phyloP scores from a whole-genome alignment of 2,329 filamentous ascomycete genomes.

The Pseudonectria foliicola region DNA sequence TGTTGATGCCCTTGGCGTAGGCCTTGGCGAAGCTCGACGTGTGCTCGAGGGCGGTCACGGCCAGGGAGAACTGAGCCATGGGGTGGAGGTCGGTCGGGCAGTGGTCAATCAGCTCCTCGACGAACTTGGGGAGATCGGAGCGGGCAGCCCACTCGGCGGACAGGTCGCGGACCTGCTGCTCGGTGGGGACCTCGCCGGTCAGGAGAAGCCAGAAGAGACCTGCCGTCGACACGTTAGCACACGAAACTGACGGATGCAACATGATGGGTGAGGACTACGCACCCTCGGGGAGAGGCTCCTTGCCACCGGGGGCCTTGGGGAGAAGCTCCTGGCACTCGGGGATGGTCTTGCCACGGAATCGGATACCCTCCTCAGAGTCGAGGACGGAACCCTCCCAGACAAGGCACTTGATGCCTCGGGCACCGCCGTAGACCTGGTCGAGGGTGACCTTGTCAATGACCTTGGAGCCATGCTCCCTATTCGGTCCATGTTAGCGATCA shows the following conservation, averaged over 20 bases:
- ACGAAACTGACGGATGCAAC: background rate
- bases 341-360: conserved; percentile 98
- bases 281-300: conserved; percentile 96
- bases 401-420: conserved; percentile 95
- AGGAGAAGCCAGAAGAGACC: conserved; percentile 99
- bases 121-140: conserved; percentile 92
- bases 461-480: conserved; percentile 87
- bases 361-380: conserved; percentile 97
- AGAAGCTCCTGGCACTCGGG: conserved; percentile 97
- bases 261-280: conserved; percentile 11
- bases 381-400: conserved; percentile 99
- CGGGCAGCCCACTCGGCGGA: conserved; percentile 98
- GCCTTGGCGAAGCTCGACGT: conserved; percentile 97
- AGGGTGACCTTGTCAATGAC: conserved; percentile 96
- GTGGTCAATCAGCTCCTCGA: conserved; percentile 99
- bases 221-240: conserved; percentile 24
- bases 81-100: conserved; percentile 98
- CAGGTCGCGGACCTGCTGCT: conserved; percentile 97
- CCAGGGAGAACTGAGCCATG: conserved; percentile 98
- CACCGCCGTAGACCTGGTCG: conserved; percentile 98
- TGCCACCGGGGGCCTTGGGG: conserved; percentile 91
- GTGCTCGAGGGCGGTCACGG: conserved; percentile 96
- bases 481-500: conserved; percentile 6
- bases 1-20: conserved; percentile 98
- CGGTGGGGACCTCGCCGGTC: conserved; percentile 93